phyloP scores from a whole-genome alignment of 2,329 filamentous ascomycete genomes.

The Metarhizium humberi region DNA sequence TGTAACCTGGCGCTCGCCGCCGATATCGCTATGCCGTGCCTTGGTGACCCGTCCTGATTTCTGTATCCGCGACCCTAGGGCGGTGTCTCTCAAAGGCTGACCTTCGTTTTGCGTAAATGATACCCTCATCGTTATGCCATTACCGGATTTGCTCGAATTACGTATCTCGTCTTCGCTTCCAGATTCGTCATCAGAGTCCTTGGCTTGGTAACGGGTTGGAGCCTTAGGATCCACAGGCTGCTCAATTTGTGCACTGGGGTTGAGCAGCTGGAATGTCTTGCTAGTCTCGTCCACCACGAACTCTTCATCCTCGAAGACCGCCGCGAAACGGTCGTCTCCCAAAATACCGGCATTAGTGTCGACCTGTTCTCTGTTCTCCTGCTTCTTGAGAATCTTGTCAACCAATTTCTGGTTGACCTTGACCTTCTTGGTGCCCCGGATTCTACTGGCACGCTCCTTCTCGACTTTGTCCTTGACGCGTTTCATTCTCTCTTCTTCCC shows the following conservation, averaged over 20 bases:
- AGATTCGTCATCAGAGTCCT: conserved; percentile 34
- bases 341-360: conserved; percentile 59
- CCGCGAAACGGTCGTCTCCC: conserved; percentile 76
- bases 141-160: conserved; percentile 16
- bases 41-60: conserved; percentile 39
- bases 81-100: conserved; percentile 43
- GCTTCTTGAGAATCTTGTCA: conserved; percentile 61
- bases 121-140: conserved; percentile 52
- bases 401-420: conserved; percentile 86
- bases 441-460: conserved; percentile 90
- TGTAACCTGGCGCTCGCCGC: conserved; percentile 60
- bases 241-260: conserved; percentile 64
- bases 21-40: conserved; percentile 36
- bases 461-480: conserved; percentile 91
- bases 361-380: conserved; percentile 48
- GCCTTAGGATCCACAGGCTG: conserved; percentile 25
- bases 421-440: conserved; percentile 91
- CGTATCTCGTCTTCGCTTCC: conserved; percentile 25
- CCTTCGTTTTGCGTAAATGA: conserved; percentile 58
- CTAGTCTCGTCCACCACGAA: conserved; percentile 87
- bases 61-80: conserved; percentile 46
- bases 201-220: conserved; percentile 26
- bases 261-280: conserved; percentile 77
- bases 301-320: conserved; percentile 86
- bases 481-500: conserved; percentile 86